A percentile compares a stretch with the other conserved stretches of the same genome.
Conservation (phyloP, 352 stramenopile genomes). For the Phytopythium delawarense region DNA sequence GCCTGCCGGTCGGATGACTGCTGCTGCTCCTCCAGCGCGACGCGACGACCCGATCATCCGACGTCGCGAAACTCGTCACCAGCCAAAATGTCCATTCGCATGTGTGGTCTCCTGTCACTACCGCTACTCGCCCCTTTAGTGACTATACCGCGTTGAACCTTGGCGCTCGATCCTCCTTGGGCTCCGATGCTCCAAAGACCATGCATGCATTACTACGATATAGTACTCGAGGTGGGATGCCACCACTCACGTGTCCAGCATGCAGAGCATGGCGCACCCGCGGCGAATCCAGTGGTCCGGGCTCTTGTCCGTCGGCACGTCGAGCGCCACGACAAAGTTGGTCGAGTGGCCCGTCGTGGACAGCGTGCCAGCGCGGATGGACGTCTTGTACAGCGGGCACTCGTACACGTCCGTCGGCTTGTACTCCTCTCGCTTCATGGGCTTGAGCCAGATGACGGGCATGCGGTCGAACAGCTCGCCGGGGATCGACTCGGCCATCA, state of each 20-base stretch:
- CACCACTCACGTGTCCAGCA: conserved; percentile 86
- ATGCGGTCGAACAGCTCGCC: conserved; percentile 90
- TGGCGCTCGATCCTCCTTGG: too few relatives aligned
- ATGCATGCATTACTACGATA: too few relatives aligned
- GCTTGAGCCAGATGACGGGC: conserved; percentile 91
- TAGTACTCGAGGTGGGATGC: too few relatives aligned
- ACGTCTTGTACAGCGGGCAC: conserved; percentile 94
- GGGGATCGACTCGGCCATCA: conserved; percentile 86
- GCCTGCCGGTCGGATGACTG: not conserved
- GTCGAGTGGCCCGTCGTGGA: conserved; percentile 93
- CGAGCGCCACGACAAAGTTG: conserved; percentile 90
- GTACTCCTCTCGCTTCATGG: conserved; percentile 73
- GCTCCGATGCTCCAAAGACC: too few relatives aligned
- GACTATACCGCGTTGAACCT: not conserved
- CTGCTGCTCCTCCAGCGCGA: not conserved
- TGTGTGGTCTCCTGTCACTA: not conserved
- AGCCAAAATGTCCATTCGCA: not conserved
- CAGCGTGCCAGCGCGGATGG: conserved; percentile 85
- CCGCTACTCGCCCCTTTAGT: not conserved
- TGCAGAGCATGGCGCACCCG: conserved; percentile 92
- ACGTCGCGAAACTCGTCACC: not conserved
- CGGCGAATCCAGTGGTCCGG: conserved; percentile 92
- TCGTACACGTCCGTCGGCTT: conserved; percentile 80
- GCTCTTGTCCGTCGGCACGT: conserved; percentile 80
- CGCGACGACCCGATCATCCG: not conserved